Evolutionary conservation across 2,329 filamentous ascomycete species (phyloP), one percentile per base, ranked within the genome.

Genomic region (Exserohilum turcica): DNA sequence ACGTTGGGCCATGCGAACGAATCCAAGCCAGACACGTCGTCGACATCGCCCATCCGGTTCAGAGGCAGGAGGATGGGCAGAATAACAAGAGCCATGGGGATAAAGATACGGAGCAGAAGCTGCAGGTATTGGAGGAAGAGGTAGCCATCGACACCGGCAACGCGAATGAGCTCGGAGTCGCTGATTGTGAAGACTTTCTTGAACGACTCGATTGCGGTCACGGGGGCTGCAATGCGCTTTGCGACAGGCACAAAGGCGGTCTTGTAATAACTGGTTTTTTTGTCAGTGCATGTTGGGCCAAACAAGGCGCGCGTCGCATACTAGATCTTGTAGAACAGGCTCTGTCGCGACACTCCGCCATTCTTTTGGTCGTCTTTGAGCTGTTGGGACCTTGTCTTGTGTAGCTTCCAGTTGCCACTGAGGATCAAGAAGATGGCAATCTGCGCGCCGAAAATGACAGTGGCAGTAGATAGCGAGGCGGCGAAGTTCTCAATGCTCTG

Each of bases 81-180:
- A 24, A 96, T 87, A 44, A 97, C 69, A 21, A 85, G 63, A 10
- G 89, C 86, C 51, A 96, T 86, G 1, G 94, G 92, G 33, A 96
- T 78, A 72, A 99, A 97, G 57, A 99, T 96, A 70, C 96, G 87
- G 37, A 97, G 83, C 5, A 97, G 84, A 67, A 90, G 89, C 56
- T 88, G 86, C 21, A 92, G 83, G 68, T 96, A 99, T 57, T 95
- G 89, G 1, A 99, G 82, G 74, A 99, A 99, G 79, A 97, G 96
- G 77, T 96, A 99, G 67, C 93, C 92, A 72, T 99, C 94, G 8
- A 99, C 84, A 15, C 94, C 94, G 64, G 93, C 97, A 75, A 97
- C 96, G 47, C 93, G 88, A 66, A 99, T 96, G 63, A 99, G 86
- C 64, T 96, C 91, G 10, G 90, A 90, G 83, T 79, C 85, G 74